Evolutionary conservation across 2,329 filamentous ascomycete genomes (phyloP).

Genomic region (Ceratocystis colombiana): DNA sequence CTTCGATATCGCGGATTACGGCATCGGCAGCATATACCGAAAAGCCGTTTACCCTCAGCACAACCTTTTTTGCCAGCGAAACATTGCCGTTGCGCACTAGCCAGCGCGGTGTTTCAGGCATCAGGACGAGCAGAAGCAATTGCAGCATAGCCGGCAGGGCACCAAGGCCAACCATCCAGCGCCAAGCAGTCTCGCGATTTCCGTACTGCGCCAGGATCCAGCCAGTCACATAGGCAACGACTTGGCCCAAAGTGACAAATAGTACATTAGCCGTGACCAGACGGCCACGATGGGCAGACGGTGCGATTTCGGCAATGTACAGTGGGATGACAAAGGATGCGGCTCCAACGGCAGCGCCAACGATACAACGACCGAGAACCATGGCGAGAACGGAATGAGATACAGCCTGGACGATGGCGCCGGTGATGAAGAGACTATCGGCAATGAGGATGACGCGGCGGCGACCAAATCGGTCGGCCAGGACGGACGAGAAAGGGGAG

Average conservation of each 20-base stretch:
- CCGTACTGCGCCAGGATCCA: conserved; percentile 58
- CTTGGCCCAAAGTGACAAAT: conserved; percentile 79
- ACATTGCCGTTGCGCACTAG: conserved; percentile 59
- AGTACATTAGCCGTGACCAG: conserved; percentile 73
- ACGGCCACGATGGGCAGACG: conserved; percentile 62
- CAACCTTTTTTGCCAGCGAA: conserved; percentile 53
- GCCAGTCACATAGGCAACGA: conserved; percentile 76
- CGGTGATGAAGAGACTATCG: conserved; percentile 56
- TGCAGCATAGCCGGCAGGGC: conserved; percentile 67
- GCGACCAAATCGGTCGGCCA: conserved; percentile 53
- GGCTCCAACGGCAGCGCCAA: conserved; percentile 63
- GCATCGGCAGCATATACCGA: conserved; percentile 43
- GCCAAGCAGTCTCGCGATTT: conserved; percentile 54
- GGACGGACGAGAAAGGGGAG: conserved; percentile 54
- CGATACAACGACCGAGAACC: conserved; percentile 57
- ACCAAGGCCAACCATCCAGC: conserved; percentile 85
- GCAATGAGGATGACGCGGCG: conserved; percentile 54
- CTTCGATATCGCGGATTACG: conserved; percentile 59
- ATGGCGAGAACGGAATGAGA: conserved; percentile 51
- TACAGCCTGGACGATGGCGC: conserved; percentile 55
- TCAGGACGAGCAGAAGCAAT: conserved; percentile 53
- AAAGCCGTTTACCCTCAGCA: conserved; percentile 46
- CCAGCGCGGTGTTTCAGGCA: conserved; percentile 88
- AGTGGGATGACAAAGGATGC: conserved; percentile 76
- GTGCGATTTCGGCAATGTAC: conserved; percentile 80